phyloP scores from a whole-genome alignment of 306 rosid species.

The Rosa rugosa region DNA sequence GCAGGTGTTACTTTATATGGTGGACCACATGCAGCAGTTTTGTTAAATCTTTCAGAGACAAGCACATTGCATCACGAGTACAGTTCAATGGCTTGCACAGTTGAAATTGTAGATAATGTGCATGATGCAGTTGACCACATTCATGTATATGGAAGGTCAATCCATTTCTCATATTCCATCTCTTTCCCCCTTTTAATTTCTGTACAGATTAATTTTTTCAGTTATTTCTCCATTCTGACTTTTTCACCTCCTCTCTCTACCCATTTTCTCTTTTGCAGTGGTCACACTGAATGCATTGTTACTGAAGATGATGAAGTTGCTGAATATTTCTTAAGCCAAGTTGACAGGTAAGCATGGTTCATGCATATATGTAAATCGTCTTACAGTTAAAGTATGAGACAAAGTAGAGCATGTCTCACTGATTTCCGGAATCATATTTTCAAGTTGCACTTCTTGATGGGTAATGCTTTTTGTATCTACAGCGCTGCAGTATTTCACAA shows the following conservation, averaged over 20 bases:
- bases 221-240: conserved; percentile 10
- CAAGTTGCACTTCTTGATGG: conserved; percentile 13
- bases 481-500: conserved; percentile 89
- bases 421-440: background rate
- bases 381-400: background rate
- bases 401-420: background rate
- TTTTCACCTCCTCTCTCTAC: conserved; percentile 10
- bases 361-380: background rate
- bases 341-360: conserved; percentile 56
- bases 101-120: conserved; percentile 83
- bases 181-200: conserved; percentile 2
- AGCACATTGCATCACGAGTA: conserved; percentile 66
- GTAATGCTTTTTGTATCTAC: conserved; percentile 18
- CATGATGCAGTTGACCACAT: conserved; percentile 77
- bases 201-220: background rate
- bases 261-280: conserved; percentile 43
- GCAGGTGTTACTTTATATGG: conserved; percentile 78
- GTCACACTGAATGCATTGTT: conserved; percentile 79
- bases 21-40: conserved; percentile 68
- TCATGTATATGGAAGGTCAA: conserved; percentile 69
- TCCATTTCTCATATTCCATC: background rate
- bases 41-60: conserved; percentile 51
- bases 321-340: conserved; percentile 59
- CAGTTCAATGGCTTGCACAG: conserved; percentile 70
- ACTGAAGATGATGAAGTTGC: conserved; percentile 70